Base-by-base conservation (phyloP, 116 monocot species). In the Papilionanthe hybrid region DNA sequence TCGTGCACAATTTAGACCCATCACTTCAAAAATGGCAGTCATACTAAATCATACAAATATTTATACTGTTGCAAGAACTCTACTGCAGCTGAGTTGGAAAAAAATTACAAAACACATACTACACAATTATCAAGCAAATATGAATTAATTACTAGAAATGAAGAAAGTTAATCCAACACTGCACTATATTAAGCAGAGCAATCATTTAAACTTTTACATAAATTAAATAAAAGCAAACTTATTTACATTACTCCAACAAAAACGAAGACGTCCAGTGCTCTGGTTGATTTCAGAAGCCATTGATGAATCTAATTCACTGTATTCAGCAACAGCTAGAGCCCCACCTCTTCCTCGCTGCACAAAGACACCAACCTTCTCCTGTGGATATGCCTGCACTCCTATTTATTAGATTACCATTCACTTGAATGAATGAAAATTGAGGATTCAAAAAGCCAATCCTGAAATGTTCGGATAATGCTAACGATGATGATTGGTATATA, bases 341-440 rank as follows among this genome's bases (percentile, higher is more conserved):
- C 99, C 99, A 48, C 95, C 95, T 86, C 88, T 95, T 69, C 99
- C 99, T 30, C 93, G 88, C 77, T 89, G 89, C 37, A 93, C 95
- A 89, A 99, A 99, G 5, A 99, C 95, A 20, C 99, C 99, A 73
- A 99, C 99, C 53, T 91, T 91, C 86, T 99, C 99, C 87, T 99
- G 99, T 67, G 99, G 95, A 84, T 99, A 99, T 57, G 90, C 99
- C 99, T 95, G 84, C 65, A 78, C 50, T 37, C 17, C 69, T 6
- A 66, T 28, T 13, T 4, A 76, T 72, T 47, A 77, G 56, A 57
- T 77, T 82, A 30, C 27, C 18, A 15, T 29, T 66, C 27, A 76
- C 28, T 15, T 23, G 53, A 23, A 7, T 60, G 7, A 60, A 22
- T 60, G 20, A 23, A 60, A 60, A 60, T 8, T 11, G 25, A 60